Evolutionary conservation across 2,329 filamentous ascomycete species (phyloP).

Genomic region (Apiospora phragmitis): DNA sequence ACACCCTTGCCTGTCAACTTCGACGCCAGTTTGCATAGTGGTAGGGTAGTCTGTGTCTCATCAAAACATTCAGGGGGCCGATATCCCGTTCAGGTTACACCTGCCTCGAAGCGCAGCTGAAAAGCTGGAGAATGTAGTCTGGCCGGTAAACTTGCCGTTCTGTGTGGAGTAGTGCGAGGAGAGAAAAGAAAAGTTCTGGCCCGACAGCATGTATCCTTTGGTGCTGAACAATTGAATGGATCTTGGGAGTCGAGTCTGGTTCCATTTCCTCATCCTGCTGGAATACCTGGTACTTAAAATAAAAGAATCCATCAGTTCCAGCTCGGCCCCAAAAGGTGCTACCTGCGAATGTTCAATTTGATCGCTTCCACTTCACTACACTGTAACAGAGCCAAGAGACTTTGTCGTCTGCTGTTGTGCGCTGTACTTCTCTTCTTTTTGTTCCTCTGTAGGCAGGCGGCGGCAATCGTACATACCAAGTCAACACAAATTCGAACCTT

Average conservation of each 20-base stretch:
- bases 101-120: neutral
- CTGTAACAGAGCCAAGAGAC: neutral
- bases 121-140: neutral
- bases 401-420: neutral
- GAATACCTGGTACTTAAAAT: neutral
- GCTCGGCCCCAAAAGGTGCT: neutral
- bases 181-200: neutral
- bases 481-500: constrained; percentile 9
- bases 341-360: neutral
- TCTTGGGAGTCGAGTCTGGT: neutral
- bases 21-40: neutral
- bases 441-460: neutral
- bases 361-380: neutral
- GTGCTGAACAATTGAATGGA: neutral
- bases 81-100: constrained; percentile 1
- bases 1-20: neutral
- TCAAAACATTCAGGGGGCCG: constrained; percentile 2
- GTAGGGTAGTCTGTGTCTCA: neutral
- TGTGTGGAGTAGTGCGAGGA: neutral
- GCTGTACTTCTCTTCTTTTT: neutral
- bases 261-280: neutral
- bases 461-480: neutral
- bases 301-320: neutral
- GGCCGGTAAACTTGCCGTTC: neutral
- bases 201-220: neutral